A percentile compares a stretch with the other conserved stretches of the same genome.
phyloP scores from a whole-genome alignment of 2,329 filamentous ascomycete genomes.

The Emericellopsis cladophorae region DNA sequence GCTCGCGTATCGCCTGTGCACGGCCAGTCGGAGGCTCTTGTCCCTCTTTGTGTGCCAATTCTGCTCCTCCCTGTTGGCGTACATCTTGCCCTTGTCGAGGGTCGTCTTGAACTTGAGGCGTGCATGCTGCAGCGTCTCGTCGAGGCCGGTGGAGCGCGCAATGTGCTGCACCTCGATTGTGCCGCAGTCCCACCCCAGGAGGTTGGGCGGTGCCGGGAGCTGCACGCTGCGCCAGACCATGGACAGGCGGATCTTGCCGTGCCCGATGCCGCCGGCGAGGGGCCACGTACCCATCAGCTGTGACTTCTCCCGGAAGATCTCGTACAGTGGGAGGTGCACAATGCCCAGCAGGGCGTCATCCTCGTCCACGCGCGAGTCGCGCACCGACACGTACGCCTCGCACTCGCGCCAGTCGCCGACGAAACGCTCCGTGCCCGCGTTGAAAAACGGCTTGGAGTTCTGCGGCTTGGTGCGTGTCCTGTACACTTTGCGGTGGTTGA shows the following conservation, averaged over 20 bases:
- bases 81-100: constrained; percentile 45
- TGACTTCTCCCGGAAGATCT: constrained; percentile 48
- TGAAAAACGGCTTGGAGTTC: constrained; percentile 68
- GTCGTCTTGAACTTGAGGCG: constrained; percentile 48
- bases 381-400: constrained; percentile 55
- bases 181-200: constrained; percentile 60
- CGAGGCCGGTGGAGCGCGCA: constrained; percentile 27
- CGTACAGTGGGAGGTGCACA: constrained; percentile 51
- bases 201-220: constrained; percentile 42
- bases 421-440: constrained; percentile 62
- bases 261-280: constrained; percentile 59
- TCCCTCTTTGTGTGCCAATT: constrained; percentile 41
- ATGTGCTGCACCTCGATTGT: constrained; percentile 52
- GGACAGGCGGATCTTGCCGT: constrained; percentile 54
- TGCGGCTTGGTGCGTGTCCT: constrained; percentile 66
- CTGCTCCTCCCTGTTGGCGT: constrained; percentile 28
- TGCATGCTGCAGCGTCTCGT: constrained; percentile 31
- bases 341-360: constrained; percentile 59
- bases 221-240: constrained; percentile 62
- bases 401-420: constrained; percentile 54
- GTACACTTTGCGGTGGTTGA: constrained; percentile 60
- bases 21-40: constrained; percentile 32
- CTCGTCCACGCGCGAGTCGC: constrained; percentile 56
- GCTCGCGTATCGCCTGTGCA: constrained; percentile 43
- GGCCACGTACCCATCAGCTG: constrained; percentile 57